phyloP scores from a whole-genome alignment of 805 yeast genomes.

The Metschnikowia lachancei region DNA sequence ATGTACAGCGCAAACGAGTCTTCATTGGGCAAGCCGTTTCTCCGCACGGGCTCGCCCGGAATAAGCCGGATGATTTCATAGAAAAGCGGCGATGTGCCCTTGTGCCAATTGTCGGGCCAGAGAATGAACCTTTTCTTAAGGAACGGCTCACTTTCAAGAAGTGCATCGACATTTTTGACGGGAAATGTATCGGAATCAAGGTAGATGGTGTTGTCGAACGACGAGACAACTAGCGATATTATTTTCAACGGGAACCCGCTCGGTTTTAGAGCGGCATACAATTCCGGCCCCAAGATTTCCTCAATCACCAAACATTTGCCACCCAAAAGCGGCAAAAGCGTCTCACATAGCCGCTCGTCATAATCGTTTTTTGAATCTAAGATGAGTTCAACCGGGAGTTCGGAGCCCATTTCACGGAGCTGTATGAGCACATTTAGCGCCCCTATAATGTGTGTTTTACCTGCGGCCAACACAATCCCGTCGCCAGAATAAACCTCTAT shows the following conservation, averaged over 20 bases:
- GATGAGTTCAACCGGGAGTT: slow-evolving; percentile 44
- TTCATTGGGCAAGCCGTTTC: slow-evolving; percentile 32
- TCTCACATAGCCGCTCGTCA: slow-evolving; percentile 49
- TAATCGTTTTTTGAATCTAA: slow-evolving; percentile 41
- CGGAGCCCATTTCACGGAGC: slow-evolving; percentile 42
- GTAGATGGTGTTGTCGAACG: slow-evolving; percentile 44
- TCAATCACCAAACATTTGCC: slow-evolving; percentile 63
- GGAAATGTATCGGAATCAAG: slow-evolving; percentile 50
- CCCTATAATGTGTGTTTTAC: slow-evolving; percentile 26
- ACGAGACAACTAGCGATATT: slow-evolving; percentile 45
- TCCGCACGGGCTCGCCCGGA: slow-evolving; percentile 22
- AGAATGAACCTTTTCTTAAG: slow-evolving; percentile 17
- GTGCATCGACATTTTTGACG: slow-evolving; percentile 38
- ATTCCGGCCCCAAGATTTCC: slow-evolving; percentile 49
- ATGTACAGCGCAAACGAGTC: slow-evolving; percentile 23
- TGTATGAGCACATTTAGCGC: slow-evolving; percentile 32
- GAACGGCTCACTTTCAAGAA: slow-evolving; percentile 24
- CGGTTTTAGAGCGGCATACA: slow-evolving; percentile 24
- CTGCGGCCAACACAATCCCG: slow-evolving; percentile 38
- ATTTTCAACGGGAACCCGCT: slow-evolving; percentile 41
- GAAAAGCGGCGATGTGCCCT: slow-evolving; percentile 22
- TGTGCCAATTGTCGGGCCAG: slow-evolving; percentile 28
- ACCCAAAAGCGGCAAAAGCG: slow-evolving; percentile 56
- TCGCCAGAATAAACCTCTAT: slow-evolving; percentile 27
- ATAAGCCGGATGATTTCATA: slow-evolving; percentile 21